phyloP scores from a whole-genome alignment of 331 rosid genomes.

The Ulmus americana region DNA sequence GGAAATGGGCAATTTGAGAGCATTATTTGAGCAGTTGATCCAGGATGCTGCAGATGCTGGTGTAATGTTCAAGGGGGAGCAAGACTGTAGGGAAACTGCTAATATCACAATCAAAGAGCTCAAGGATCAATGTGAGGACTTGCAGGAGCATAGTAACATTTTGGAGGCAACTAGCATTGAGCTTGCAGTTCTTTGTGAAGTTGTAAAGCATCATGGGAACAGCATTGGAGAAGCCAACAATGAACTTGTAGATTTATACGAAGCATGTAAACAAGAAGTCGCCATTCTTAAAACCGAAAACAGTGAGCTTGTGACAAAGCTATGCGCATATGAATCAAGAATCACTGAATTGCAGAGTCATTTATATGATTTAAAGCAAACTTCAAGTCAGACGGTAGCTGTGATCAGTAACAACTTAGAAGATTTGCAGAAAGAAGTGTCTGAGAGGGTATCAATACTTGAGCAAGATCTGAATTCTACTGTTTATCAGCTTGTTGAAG shows the following conservation, averaged over 20 bases:
- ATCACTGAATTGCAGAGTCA: constrained; percentile 45
- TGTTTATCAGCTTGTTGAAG: constrained; percentile 40
- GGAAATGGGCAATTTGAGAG: constrained; percentile 49
- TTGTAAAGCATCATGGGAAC: constrained; percentile 42
- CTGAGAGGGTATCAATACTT: constrained; percentile 48
- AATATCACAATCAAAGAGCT: constrained; percentile 36
- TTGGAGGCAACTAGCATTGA: constrained; percentile 67
- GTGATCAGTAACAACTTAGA: constrained; percentile 47
- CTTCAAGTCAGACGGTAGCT: constrained; percentile 56
- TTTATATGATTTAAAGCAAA: constrained; percentile 45
- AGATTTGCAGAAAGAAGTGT: constrained; percentile 54
- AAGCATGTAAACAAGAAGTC: constrained; percentile 46
- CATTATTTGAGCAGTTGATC: constrained; percentile 45
- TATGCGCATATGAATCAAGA: constrained; percentile 48
- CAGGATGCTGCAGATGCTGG: constrained; percentile 47
- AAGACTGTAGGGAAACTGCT: constrained; percentile 38
- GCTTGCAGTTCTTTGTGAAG: constrained; percentile 65
- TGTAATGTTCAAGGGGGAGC: constrained; percentile 52
- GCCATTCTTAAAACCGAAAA: constrained; percentile 39
- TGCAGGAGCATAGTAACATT: constrained; percentile 51
- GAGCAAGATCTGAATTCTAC: constrained; percentile 57
- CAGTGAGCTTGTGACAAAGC: constrained; percentile 45
- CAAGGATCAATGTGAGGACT: constrained; percentile 44
- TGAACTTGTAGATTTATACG: constrained; percentile 46
- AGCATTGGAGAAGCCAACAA: constrained; percentile 43